Evolutionary conservation across 2,329 filamentous ascomycete species (phyloP), one percentile per base, ranked within the genome.

Genomic region (Lasiodiplodia sp.): DNA sequence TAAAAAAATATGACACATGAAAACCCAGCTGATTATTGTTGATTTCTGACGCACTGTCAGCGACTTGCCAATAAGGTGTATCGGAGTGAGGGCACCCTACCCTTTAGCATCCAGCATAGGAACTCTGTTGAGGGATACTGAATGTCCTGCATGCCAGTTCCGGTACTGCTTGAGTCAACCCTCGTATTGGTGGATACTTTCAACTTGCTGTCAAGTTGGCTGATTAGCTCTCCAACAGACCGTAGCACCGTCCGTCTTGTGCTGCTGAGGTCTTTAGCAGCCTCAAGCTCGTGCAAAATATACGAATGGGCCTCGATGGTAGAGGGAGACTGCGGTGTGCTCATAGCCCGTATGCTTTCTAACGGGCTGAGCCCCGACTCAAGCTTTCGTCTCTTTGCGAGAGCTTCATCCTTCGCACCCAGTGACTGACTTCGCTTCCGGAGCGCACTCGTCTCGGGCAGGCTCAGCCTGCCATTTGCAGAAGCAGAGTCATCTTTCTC

Each of bases 41-140:
- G 18, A 63, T 63, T 38, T 63, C 58, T 63, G 44, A 2, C 18
- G 16, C 28, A 14, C 10, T 34, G 23, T 63, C 28, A 63, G 44
- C 12, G 11, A 23, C 16, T 6, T 18, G 37, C 18, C 2, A 21
- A 6, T n/a, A 4, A 4, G 11, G 2, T 11, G 11, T 7, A 18
- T 16, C 1, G 1, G 40, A 6, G 6, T 23, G 10, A 10, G 6
- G 34, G 31, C 34, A 18, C 10, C 58, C 25, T 11, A 63, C 58
- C 58, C 31, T 18, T 63, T 14, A 63, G 44, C 58, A 63, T 63
- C 58, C 58, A 63, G 58, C 34, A 63, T 3, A 63, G 58, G n/a
- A 63, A 52, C n/a, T 63, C 58, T 51, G 38, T 37, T 2, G 58
- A 25, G 6, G 58, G 58, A 4, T 63, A 63, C 4, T 52, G 8